These are phyloP conservation scores for Colletotrichum musae DNA, from an alignment of 2,329 filamentous ascomycete genomes.

Conservation along the genomic window DNA sequence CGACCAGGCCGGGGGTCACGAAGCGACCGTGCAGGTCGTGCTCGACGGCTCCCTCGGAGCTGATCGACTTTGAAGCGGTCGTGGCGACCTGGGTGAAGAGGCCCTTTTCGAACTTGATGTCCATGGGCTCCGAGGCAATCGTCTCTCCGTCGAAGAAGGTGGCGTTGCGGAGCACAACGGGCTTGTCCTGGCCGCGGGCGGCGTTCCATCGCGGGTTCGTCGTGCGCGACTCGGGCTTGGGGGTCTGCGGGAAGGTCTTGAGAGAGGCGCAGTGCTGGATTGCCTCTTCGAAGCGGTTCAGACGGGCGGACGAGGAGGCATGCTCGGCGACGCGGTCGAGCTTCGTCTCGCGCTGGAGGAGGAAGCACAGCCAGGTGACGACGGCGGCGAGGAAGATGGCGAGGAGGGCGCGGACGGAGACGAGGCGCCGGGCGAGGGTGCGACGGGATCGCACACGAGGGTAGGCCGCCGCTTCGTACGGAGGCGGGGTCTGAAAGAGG, in stretches of 20 bases:
- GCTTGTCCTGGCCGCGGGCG: constrained; percentile 53
- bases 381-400: constrained; percentile 20
- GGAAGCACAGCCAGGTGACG: constrained; percentile 34
- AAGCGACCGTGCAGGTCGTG: constrained; percentile 54
- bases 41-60: constrained; percentile 41
- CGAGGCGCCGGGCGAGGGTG: constrained; percentile 21
- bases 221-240: constrained; percentile 25
- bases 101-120: constrained; percentile 56
- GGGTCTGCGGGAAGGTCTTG: constrained; percentile 32
- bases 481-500: constrained; percentile 32
- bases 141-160: constrained; percentile 60
- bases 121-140: constrained; percentile 50
- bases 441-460: constrained; percentile 33
- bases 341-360: constrained; percentile 31
- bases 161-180: constrained; percentile 55
- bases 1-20: constrained; percentile 61
- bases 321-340: constrained; percentile 24
- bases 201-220: constrained; percentile 58
- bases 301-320: constrained; percentile 29
- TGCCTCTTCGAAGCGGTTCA: constrained; percentile 32
- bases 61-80: constrained; percentile 36
- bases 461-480: constrained; percentile 37
- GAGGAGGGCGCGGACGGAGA: constrained; percentile 25
- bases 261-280: constrained; percentile 37
- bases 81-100: constrained; percentile 50